phyloP scores from a whole-genome alignment of 345 rosid species.

The Salix purpurea region DNA sequence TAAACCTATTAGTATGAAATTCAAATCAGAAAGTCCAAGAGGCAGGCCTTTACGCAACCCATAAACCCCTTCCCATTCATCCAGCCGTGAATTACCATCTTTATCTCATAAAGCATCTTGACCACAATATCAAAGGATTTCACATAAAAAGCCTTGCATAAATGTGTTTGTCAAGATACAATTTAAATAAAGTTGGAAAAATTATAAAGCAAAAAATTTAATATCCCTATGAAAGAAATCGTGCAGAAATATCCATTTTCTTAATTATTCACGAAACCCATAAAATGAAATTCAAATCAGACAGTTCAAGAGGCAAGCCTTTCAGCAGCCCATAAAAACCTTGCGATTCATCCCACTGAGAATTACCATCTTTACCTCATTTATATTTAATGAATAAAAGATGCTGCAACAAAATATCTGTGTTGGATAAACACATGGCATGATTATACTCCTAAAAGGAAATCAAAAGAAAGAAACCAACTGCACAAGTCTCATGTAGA shows the following conservation, averaged over 20 bases:
- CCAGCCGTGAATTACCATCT: background rate
- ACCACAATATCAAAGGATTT: background rate
- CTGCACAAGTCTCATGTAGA: background rate
- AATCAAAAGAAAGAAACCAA: background rate
- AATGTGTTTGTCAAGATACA: background rate
- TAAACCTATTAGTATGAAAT: background rate
- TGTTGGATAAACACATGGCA: too few species aligned
- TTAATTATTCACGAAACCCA: background rate
- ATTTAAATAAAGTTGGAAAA: background rate
- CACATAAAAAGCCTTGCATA: background rate
- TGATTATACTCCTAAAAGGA: background rate
- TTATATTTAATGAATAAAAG: background rate
- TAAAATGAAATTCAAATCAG: background rate
- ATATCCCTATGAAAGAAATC: background rate
- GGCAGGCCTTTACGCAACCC: background rate
- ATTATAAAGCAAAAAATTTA: background rate
- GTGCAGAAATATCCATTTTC: background rate
- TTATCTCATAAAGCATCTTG: background rate
- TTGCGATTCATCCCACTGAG: background rate
- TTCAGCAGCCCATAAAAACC: background rate
- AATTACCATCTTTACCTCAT: background rate
- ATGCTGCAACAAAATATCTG: background rate
- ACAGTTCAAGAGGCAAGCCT: background rate
- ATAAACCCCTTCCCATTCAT: background rate
- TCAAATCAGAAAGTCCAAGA: background rate